phyloP scores from a whole-genome alignment of 176 grass and related monocot genomes.

The Oryza rufipogon region DNA sequence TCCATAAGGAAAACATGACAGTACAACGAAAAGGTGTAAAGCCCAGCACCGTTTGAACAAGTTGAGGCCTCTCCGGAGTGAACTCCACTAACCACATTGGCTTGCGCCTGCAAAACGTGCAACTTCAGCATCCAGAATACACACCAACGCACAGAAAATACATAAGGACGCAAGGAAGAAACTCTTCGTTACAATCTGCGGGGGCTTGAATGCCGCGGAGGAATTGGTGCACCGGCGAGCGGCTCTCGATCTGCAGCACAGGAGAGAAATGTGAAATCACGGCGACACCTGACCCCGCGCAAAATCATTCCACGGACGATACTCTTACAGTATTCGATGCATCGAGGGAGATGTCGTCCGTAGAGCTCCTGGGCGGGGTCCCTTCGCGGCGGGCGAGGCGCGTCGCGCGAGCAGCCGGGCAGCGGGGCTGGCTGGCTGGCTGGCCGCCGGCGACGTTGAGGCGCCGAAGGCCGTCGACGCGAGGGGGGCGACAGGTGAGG shows the following conservation, averaged over 20 bases:
- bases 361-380: neutral
- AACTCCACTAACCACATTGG: constrained; percentile 37
- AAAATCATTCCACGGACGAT: neutral
- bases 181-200: constrained; percentile 27
- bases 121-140: constrained; percentile 4
- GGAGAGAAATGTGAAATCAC: constrained; percentile 26
- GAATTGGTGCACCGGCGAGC: constrained; percentile 46
- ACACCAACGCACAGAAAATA: neutral
- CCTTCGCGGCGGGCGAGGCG: neutral
- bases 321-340: constrained; percentile 57
- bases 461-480: neutral
- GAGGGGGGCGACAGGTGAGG: neutral
- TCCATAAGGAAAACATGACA: neutral
- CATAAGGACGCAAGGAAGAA: constrained; percentile 3
- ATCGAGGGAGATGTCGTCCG: constrained; percentile 23
- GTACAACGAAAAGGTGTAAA: neutral
- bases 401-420: too few species aligned
- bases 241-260: constrained; percentile 48
- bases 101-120: constrained; percentile 28
- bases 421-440: too few species aligned
- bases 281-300: neutral
- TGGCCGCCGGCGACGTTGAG: neutral
- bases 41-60: constrained; percentile 42
- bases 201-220: constrained; percentile 18
- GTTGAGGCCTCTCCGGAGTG: constrained; percentile 44